Conservation (phyloP, 768 basidiomycete species). For the Tricholoma bakamatsutake region DNA sequence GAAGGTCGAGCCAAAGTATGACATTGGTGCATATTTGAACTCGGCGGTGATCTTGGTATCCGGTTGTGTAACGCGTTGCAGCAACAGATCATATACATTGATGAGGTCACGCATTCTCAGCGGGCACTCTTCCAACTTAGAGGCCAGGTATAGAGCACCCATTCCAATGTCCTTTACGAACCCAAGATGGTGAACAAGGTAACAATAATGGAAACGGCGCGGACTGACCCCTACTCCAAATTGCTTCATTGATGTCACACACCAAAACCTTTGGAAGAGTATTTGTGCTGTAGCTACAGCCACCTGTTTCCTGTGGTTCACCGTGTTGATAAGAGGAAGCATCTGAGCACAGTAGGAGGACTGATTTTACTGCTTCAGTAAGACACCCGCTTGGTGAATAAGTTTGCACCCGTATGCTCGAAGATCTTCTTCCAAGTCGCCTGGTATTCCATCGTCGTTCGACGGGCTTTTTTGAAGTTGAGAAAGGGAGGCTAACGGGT, state of each 20-base stretch:
- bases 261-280: conserved; percentile 96
- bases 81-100: conserved; percentile 87
- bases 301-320: conserved; percentile 74
- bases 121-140: conserved; percentile 90
- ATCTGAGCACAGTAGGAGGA: not conserved
- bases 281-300: conserved; percentile 97
- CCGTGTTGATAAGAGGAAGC: conserved; percentile 5
- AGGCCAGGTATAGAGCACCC: conserved; percentile 84
- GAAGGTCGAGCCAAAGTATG: conserved; percentile 83
- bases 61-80: conserved; percentile 64
- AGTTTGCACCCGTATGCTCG: conserved; percentile 89
- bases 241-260: conserved; percentile 88
- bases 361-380: conserved; percentile 75
- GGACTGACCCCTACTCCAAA: conserved; percentile 84
- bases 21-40: conserved; percentile 79
- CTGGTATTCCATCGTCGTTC: conserved; percentile 71
- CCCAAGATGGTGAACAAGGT: conserved; percentile 4
- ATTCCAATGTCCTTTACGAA: conserved; percentile 70
- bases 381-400: conserved; percentile 89
- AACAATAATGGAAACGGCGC: conserved; percentile 2
- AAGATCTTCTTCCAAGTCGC: conserved; percentile 80
- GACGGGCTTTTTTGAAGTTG: conserved; percentile 84
- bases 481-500: conserved; percentile 76
- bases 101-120: conserved; percentile 90
- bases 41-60: conserved; percentile 26